Evolutionary conservation across 495 filamentous ascomycete species (phyloP).

Genomic region (Amorphotheca resinae): DNA sequence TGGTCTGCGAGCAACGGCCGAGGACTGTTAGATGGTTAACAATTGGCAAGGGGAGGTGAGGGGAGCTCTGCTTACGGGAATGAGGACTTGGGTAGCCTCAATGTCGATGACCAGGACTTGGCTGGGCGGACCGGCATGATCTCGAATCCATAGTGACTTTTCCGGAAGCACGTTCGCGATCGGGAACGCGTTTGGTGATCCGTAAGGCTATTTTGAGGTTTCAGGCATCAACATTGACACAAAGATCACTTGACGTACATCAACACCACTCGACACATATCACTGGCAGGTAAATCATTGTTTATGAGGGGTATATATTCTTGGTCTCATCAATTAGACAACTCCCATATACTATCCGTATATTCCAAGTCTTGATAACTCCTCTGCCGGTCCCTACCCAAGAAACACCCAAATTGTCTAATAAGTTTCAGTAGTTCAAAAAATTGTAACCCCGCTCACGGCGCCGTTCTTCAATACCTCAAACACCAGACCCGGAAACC

Average conservation of each 20-base stretch:
- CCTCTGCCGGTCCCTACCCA: no score
- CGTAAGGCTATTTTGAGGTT: neutral
- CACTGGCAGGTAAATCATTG: no score
- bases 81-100: slow-evolving; percentile 46
- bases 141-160: slow-evolving; percentile 10
- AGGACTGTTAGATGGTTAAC: slow-evolving; percentile 19
- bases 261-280: no score
- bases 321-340: no score
- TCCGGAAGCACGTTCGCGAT: neutral
- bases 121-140: slow-evolving; percentile 39
- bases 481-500: slow-evolving; percentile 87
- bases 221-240: neutral
- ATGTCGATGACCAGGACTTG: slow-evolving; percentile 45
- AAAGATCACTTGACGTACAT: no score
- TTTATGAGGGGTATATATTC: no score
- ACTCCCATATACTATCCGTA: no score
- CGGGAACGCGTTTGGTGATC: neutral
- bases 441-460: slow-evolving; percentile 83
- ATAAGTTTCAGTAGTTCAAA: no score
- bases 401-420: slow-evolving; percentile 1
- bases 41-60: neutral
- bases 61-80: slow-evolving; percentile 31
- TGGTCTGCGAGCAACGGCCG: slow-evolving; percentile 38
- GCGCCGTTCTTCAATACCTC: slow-evolving; percentile 89
- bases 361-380: no score